Percentiles rank a stretch among this genome's conserved stretches.
Conservation (phyloP, 129 eudicot genomes). For the Chrysanthemum lavandulifolium region DNA sequence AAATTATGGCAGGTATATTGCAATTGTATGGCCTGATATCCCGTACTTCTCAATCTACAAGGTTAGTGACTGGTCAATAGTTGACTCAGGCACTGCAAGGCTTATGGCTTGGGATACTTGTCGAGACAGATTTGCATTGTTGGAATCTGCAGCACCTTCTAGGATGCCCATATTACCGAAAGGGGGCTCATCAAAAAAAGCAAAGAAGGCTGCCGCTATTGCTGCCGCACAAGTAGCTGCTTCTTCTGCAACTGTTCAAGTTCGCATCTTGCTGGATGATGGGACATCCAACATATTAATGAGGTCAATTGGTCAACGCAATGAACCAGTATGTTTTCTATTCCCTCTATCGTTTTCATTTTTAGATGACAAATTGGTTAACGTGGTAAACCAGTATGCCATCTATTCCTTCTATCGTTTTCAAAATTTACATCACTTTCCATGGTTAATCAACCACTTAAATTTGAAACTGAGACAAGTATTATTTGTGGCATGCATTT, state of each 20-base stretch:
- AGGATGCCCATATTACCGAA: conserved; percentile 87
- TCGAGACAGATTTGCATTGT: conserved; percentile 88
- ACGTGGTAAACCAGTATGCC: conserved; percentile 73
- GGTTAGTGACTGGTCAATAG: conserved; percentile 97
- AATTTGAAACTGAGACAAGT: no score
- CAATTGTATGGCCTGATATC: conserved; percentile 98
- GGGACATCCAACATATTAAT: conserved; percentile 94
- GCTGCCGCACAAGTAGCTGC: conserved; percentile 96
- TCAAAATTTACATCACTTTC: no score
- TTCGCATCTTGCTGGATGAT: conserved; percentile 91
- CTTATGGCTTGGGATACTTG: conserved; percentile 97
- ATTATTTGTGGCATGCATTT: no score
- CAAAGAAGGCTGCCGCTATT: conserved; percentile 94
- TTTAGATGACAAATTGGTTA: conserved; percentile 45
- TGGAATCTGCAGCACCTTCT: conserved; percentile 80
- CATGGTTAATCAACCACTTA: no score
- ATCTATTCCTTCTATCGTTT: not conserved
- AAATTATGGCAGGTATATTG: conserved; percentile 66
- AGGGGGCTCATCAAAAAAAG: conserved; percentile 88
- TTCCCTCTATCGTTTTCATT: not conserved
- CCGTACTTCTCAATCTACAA: conserved; percentile 95
- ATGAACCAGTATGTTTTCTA: conserved; percentile 63
- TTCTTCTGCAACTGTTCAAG: conserved; percentile 89
- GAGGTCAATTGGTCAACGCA: conserved; percentile 89
- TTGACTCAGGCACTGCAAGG: conserved; percentile 98